Evolutionary conservation across 371 early-diverging fungal genomes (phyloP), one percentile per base, ranked within the genome.

Genomic region (Mucor sp.): DNA sequence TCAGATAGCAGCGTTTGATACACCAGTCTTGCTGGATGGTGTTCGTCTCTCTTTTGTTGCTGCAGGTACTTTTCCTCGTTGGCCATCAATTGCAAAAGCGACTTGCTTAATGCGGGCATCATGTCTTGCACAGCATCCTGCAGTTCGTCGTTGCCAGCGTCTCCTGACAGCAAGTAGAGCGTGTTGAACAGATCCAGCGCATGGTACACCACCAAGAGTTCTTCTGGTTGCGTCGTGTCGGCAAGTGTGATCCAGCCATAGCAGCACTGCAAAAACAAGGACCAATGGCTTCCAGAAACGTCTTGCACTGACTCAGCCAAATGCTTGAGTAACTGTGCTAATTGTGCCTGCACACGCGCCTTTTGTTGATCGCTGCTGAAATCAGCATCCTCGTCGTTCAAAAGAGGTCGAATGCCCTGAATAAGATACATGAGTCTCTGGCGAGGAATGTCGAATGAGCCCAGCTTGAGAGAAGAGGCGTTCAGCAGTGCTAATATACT

Each of bases 221-320:
- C 74, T 41, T 74, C 74, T 3, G 66, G 68, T 9, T 65, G 55
- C 9, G 56, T 57, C 3, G 76, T 53, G 63, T 82, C 82, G 0
- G 66, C 62, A 60, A 66, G 74, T n/a, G 72, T 62, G 12, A 78
- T 48, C 84, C 82, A 84, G 48, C 74, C 63, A 66, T 72, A 73
- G 3, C 80, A 74, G 8, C 69, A 70, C 0, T 77, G 73, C 43
- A 89, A 71, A 68, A 88, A 84, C 63, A 82, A 78, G 2, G 83
- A 76, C 89, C 89, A 87, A 47, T 87, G 86, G 7, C 79, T 75
- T 12, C 84, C 87, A 0, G 81, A 76, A 14, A 86, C 81, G 32
- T 87, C 85, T 70, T 85, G 83, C 0, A 87, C 69, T 6, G 86
- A 76, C 8, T 75, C 66, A 0, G 84, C 76, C 19, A 87, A 58